A percentile compares a stretch with the other conserved stretches of the same genome.
phyloP scores from a whole-genome alignment of 768 basidiomycete species.

The Suillus subaureus region DNA sequence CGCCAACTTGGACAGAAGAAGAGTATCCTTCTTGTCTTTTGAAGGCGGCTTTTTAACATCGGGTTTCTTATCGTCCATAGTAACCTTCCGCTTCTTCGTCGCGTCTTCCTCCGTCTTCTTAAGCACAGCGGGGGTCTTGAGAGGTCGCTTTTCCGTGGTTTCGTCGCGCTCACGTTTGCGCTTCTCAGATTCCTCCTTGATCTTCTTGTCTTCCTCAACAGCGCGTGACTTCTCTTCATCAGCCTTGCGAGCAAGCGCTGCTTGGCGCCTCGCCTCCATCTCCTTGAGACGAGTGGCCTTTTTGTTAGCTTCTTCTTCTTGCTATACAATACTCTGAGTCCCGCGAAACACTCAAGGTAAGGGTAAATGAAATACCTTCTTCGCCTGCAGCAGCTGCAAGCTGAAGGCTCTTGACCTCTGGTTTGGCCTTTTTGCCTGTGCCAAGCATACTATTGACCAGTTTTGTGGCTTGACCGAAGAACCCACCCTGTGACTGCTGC shows the following conservation, averaged over 20 bases:
- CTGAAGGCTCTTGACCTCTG: constrained; percentile 81
- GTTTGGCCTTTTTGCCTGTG: constrained; percentile 68
- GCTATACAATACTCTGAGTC: constrained; percentile 46
- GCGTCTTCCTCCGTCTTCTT: constrained; percentile 79
- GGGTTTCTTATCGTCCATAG: constrained; percentile 56
- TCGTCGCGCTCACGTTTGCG: constrained; percentile 85
- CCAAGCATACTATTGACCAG: constrained; percentile 69
- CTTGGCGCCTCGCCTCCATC: constrained; percentile 82
- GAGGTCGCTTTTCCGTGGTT: constrained; percentile 64
- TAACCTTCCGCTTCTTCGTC: constrained; percentile 71
- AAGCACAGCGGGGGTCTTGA: constrained; percentile 42
- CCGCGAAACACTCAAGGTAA: constrained; percentile 8
- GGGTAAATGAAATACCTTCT: constrained; percentile 63
- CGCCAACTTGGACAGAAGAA: constrained; percentile 27
- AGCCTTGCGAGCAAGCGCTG: constrained; percentile 68
- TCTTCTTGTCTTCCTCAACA: constrained; percentile 69
- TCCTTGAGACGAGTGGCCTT: constrained; percentile 74
- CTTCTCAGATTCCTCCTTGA: constrained; percentile 73
- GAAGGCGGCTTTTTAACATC: constrained; percentile 63
- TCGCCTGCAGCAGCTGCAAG: constrained; percentile 82
- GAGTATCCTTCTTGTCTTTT: constrained; percentile 50
- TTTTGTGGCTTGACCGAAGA: constrained; percentile 72
- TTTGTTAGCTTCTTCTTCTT: constrained; percentile 87
- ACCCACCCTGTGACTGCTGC: constrained; percentile 51
- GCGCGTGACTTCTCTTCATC: constrained; percentile 72